A percentile compares a stretch with the other conserved stretches of the same genome.
phyloP scores from a whole-genome alignment of 306 rosid genomes.

The Luffa acutangula region DNA sequence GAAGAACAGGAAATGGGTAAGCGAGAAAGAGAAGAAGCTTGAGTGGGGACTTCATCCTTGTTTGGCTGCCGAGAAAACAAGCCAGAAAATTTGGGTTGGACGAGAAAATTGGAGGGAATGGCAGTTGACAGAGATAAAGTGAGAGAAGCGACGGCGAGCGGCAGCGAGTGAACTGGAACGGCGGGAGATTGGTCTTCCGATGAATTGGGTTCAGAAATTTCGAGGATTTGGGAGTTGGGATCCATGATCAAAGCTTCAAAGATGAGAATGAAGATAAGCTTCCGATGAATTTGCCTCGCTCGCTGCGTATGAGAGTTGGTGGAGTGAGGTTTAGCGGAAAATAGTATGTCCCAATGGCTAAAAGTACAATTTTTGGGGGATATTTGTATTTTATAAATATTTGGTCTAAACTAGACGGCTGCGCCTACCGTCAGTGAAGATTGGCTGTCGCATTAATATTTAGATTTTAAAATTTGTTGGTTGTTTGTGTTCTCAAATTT shows the following conservation, averaged over 20 bases:
- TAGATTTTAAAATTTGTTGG: neutral
- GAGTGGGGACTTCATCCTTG: slow-evolving; percentile 61
- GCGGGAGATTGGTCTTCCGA: slow-evolving; percentile 31
- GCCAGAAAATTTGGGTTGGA: slow-evolving; percentile 37
- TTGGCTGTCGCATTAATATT: neutral
- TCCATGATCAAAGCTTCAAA: slow-evolving; percentile 27
- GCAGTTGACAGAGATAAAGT: slow-evolving; percentile 55
- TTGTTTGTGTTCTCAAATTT: neutral
- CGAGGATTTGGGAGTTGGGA: slow-evolving; percentile 19
- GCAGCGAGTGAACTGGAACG: slow-evolving; percentile 11
- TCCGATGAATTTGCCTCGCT: neutral
- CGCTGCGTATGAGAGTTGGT: neutral
- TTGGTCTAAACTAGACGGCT: neutral
- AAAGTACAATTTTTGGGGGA: neutral
- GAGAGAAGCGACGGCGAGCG: slow-evolving; percentile 51
- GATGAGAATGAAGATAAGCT: slow-evolving; percentile 10
- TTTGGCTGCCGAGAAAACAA: slow-evolving; percentile 36
- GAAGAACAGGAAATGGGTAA: slow-evolving; percentile 56
- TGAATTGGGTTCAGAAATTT: slow-evolving; percentile 30
- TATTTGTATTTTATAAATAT: neutral
- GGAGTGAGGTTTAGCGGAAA: neutral
- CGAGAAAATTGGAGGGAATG: slow-evolving; percentile 37
- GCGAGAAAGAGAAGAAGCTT: slow-evolving; percentile 64
- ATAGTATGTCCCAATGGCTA: neutral
- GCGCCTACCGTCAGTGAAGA: neutral